Conservation (phyloP, 345 rosid genomes). For the Gossypium thurberi region DNA sequence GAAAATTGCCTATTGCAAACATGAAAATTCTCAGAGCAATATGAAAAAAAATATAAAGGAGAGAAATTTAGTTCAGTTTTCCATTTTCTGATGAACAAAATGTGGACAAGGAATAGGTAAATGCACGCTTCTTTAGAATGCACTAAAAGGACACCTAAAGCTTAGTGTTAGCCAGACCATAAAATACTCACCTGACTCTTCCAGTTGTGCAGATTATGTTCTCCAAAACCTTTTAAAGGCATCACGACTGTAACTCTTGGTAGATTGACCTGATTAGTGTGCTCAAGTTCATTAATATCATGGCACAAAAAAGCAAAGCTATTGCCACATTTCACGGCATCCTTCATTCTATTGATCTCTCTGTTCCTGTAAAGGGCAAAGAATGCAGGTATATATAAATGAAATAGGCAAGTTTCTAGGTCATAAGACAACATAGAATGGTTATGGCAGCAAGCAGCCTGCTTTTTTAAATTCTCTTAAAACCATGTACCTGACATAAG, state of each 20-base stretch:
- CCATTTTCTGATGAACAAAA: neutral
- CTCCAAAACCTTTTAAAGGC: constrained; percentile 98
- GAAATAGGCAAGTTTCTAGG: constrained; percentile 11
- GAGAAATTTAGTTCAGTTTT: neutral
- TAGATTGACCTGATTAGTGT: constrained; percentile 66
- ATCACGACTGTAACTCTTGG: constrained; percentile 85
- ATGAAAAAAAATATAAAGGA: too few species aligned
- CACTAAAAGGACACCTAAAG: neutral
- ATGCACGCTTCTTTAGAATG: neutral
- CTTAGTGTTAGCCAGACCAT: constrained; percentile 1
- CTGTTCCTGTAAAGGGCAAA: constrained; percentile 47
- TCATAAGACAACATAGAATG: constrained; percentile 2
- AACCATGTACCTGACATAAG: constrained; percentile 69
- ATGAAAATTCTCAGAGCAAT: neutral
- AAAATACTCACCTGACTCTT: constrained; percentile 70
- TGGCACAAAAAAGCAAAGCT: constrained; percentile 80
- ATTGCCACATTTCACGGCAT: constrained; percentile 64
- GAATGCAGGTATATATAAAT: neutral
- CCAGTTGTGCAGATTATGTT: constrained; percentile 94
- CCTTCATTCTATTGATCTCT: constrained; percentile 65
- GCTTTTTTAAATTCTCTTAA: neutral
- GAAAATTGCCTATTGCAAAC: neutral
- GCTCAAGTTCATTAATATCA: constrained; percentile 81
- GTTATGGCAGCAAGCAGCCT: neutral
- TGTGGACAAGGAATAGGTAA: neutral